Base-by-base conservation (phyloP, 2,329 filamentous ascomycete genomes). In the Plenodomus tracheiphilus region DNA sequence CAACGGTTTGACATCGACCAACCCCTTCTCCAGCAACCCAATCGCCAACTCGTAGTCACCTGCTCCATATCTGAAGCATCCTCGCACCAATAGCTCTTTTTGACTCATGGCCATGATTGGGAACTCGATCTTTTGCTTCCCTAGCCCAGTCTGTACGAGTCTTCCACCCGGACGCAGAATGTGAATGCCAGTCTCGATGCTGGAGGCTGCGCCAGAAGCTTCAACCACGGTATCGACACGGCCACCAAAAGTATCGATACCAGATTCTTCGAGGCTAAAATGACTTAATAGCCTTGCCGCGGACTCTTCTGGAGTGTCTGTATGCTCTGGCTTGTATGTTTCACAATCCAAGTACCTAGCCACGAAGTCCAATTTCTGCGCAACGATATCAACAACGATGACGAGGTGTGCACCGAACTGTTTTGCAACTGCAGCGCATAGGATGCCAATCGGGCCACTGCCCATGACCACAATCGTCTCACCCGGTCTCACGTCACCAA, bases 61-160 rank as follows among this genome's bases (percentile, higher is more conserved):
- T 17, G 61, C 32, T 2, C 53, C 58, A 39, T 72, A 72, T 15
- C 68, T 45, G 41, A 72, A 70, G 42, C 65, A 69, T 0, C 69
- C 69, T 10, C 59, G 50, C 2, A 72, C 52, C 49, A 59, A 74
- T 62, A 97, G 86, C 77, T 97, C 93, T 58, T 89, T 85, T 15
- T 91, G 91, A 66, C 88, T 92, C 55, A 93, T 82, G 40, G 89
- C 80, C 89, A 96, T 96, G 74, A 97, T 97, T 18, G 93, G 92
- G 57, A 97, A 87, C 72, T 84, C 90, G 77, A 97, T 91, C 79
- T 96, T 89, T 70, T 91, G 89, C 79, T 87, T 91, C 56, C 93
- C 93, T 9, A 97, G 90, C 18, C 93, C 93, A 56, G 96, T 94
- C 58, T 97, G 87, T 69, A 97, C 96, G 48, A 96, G 93, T 76